Percentiles rank a stretch among this genome's conserved stretches.
These are phyloP conservation scores for Metarhizium brunneum DNA, from an alignment of 2,329 filamentous ascomycete genomes.

Conservation along the genomic window DNA sequence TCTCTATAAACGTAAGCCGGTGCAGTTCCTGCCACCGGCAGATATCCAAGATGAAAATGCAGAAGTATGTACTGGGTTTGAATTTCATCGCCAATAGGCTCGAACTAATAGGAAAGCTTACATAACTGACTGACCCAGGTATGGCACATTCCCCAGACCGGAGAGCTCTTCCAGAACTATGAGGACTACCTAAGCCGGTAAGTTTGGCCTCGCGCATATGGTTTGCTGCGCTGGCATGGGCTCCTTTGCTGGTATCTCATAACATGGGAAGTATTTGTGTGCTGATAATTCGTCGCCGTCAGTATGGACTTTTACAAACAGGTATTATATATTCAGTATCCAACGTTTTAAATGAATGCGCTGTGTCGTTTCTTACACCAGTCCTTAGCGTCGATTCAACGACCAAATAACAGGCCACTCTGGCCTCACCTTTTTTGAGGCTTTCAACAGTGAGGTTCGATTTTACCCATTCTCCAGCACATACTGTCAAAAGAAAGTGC, in stretches of 20 bases:
- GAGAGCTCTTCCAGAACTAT: slow-evolving; percentile 82
- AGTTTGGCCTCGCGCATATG: slow-evolving; percentile 20
- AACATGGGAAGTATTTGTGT: not conserved
- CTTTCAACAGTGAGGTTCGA: slow-evolving; percentile 77
- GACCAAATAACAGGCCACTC: slow-evolving; percentile 95
- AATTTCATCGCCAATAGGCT: slow-evolving; percentile 1
- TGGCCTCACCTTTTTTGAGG: slow-evolving; percentile 84
- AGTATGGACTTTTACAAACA: slow-evolving; percentile 93
- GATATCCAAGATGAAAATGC: slow-evolving; percentile 69
- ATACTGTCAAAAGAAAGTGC: not conserved
- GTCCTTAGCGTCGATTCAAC: slow-evolving; percentile 68
- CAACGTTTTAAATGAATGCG: not conserved
- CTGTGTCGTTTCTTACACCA: not conserved
- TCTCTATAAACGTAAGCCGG: slow-evolving; percentile 90
- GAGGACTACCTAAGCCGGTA: slow-evolving; percentile 81
- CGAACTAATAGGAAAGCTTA: not conserved
- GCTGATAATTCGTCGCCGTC: slow-evolving; percentile 8
- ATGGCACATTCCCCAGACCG: slow-evolving; percentile 84
- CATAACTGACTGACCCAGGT: slow-evolving; percentile 44
- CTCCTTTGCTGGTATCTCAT: not conserved
- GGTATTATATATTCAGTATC: slow-evolving; percentile 32
- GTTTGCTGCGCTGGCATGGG: not conserved
- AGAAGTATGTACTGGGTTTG: slow-evolving; percentile 51
- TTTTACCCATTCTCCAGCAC: not conserved
- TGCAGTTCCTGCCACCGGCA: slow-evolving; percentile 67